Percentiles rank a stretch among this genome's conserved stretches.
Conservation (phyloP, 2,329 filamentous ascomycete species). For the Penicillium fuscoglaucum region DNA sequence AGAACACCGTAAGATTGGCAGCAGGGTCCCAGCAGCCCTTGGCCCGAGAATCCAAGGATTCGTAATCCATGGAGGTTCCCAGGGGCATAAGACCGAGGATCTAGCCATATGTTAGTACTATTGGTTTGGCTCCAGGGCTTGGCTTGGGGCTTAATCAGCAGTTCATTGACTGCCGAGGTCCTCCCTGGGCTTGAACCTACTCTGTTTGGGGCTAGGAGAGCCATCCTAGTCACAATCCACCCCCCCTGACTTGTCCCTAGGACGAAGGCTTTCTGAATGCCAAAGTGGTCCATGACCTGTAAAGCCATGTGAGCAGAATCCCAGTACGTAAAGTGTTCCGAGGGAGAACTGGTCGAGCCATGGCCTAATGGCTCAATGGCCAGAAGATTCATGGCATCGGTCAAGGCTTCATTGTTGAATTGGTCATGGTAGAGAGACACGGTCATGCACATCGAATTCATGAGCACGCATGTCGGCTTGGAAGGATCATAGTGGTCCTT, state of each 20-base stretch:
- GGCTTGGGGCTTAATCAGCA: not conserved
- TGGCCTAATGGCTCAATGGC: constrained; percentile 56
- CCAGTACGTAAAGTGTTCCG: constrained; percentile 56
- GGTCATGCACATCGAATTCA: constrained; percentile 54
- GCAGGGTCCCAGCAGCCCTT: constrained; percentile 53
- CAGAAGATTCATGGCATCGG: constrained; percentile 48
- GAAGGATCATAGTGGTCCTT: constrained; percentile 47
- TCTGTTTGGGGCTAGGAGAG: not conserved
- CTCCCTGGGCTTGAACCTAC: not conserved
- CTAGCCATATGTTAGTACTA: constrained; percentile 27
- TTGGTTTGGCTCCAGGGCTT: not conserved
- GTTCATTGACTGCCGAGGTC: not conserved
- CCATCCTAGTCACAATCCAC: constrained; percentile 2
- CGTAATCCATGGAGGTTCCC: constrained; percentile 54
- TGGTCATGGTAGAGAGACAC: constrained; percentile 46
- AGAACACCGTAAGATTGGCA: constrained; percentile 34
- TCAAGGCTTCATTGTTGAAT: constrained; percentile 38
- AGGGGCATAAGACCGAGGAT: constrained; percentile 54
- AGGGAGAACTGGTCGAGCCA: constrained; percentile 47
- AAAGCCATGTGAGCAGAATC: constrained; percentile 54
- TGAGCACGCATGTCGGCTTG: constrained; percentile 53
- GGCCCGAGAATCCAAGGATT: constrained; percentile 44
- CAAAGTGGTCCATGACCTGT: constrained; percentile 55
- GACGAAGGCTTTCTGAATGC: constrained; percentile 48
- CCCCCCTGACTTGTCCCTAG: constrained; percentile 30